Conservation (phyloP, 352 stramenopile species). For the Phytophthora brassicae region DNA sequence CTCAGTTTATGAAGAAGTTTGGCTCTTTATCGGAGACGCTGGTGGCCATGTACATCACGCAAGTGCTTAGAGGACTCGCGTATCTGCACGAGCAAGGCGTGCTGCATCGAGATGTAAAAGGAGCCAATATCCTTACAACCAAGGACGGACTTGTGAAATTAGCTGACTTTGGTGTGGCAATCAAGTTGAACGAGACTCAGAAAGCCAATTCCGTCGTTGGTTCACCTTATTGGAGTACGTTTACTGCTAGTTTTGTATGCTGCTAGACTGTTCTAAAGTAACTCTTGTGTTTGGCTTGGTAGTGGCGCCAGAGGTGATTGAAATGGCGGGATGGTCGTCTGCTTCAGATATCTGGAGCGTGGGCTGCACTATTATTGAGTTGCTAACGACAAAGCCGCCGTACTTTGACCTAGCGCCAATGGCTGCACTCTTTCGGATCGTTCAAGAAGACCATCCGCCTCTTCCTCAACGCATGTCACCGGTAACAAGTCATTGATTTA, state of each 20-base stretch:
- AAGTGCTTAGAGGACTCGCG: conserved; percentile 88
- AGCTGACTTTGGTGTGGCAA: conserved; percentile 92
- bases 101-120: conserved; percentile 93
- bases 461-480: conserved; percentile 89
- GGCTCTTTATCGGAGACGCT: conserved; percentile 90
- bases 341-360: conserved; percentile 95
- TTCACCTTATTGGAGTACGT: conserved; percentile 93
- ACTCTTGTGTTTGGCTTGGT: conserved; percentile 4
- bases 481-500: conserved; percentile 28
- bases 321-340: conserved; percentile 92
- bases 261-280: neutral
- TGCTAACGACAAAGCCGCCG: conserved; percentile 91
- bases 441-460: conserved; percentile 92
- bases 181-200: conserved; percentile 87
- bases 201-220: conserved; percentile 91
- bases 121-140: conserved; percentile 93
- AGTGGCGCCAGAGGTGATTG: conserved; percentile 96
- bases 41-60: conserved; percentile 91
- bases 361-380: conserved; percentile 94
- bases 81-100: conserved; percentile 93
- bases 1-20: conserved; percentile 94
- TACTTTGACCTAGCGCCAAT: conserved; percentile 93
- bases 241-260: neutral
- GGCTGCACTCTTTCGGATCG: conserved; percentile 92
- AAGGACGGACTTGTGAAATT: conserved; percentile 92